Percentiles rank a stretch among this genome's conserved stretches.
phyloP scores from a whole-genome alignment of 2,329 filamentous ascomycete genomes.

The Xylaria digitata region DNA sequence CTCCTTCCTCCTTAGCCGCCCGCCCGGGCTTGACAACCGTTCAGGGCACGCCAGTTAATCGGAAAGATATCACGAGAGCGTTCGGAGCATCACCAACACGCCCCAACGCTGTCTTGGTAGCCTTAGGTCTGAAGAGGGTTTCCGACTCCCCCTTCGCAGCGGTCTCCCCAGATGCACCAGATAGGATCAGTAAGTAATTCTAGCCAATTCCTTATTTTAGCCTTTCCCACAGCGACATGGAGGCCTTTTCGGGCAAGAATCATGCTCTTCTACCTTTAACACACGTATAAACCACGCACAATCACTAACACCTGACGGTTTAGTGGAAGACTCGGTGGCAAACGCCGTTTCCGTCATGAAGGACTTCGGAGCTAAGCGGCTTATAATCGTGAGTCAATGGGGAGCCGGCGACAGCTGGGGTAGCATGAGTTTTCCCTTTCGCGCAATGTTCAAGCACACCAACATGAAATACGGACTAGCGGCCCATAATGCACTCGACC shows the following conservation, averaged over 20 bases:
- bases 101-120: slow-evolving; percentile 58
- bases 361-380: slow-evolving; percentile 52
- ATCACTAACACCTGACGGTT: slow-evolving; percentile 11
- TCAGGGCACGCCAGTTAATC: slow-evolving; percentile 53
- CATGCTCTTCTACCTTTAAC: not conserved
- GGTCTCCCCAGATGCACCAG: slow-evolving; percentile 53
- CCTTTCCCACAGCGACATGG: not conserved
- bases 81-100: slow-evolving; percentile 45
- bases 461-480: slow-evolving; percentile 59
- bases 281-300: not conserved
- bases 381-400: slow-evolving; percentile 63
- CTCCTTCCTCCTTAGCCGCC: slow-evolving; percentile 47
- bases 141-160: slow-evolving; percentile 61
- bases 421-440: slow-evolving; percentile 56
- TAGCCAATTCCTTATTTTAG: not conserved
- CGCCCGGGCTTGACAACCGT: slow-evolving; percentile 53
- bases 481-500: slow-evolving; percentile 61
- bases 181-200: slow-evolving; percentile 51
- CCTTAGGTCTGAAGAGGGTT: slow-evolving; percentile 60
- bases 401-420: slow-evolving; percentile 60
- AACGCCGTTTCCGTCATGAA: slow-evolving; percentile 55
- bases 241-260: not conserved
- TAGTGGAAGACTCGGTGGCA: slow-evolving; percentile 55
- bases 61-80: slow-evolving; percentile 52
- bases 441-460: slow-evolving; percentile 58